These are phyloP conservation scores for Uncinocarpus reesii DNA, from an alignment of 2,329 filamentous ascomycete species.

Conservation along the genomic window DNA sequence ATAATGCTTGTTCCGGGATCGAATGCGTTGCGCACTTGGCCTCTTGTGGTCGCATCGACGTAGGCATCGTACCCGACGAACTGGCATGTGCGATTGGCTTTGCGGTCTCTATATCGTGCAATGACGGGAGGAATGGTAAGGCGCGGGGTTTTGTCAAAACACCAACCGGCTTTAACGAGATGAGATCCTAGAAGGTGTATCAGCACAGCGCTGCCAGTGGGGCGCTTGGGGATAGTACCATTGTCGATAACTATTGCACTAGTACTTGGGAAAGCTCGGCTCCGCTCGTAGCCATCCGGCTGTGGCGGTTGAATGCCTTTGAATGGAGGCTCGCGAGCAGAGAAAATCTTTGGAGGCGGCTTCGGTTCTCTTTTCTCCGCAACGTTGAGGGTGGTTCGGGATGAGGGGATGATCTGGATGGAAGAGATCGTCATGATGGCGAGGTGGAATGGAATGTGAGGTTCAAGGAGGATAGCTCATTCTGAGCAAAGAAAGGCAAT, in stretches of 20 bases:
- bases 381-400: slow-evolving; percentile 33
- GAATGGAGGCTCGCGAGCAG: slow-evolving; percentile 50
- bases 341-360: slow-evolving; percentile 45
- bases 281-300: slow-evolving; percentile 60
- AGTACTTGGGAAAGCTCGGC: slow-evolving; percentile 47
- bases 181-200: slow-evolving; percentile 57
- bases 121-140: slow-evolving; percentile 78
- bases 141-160: slow-evolving; percentile 73
- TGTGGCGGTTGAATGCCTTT: slow-evolving; percentile 49
- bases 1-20: slow-evolving; percentile 84
- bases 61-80: slow-evolving; percentile 92
- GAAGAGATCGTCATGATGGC: slow-evolving; percentile 37
- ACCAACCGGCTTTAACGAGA: slow-evolving; percentile 86
- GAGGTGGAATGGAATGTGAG: not conserved
- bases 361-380: slow-evolving; percentile 43
- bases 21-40: slow-evolving; percentile 83
- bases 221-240: slow-evolving; percentile 51
- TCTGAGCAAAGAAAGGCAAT: not conserved
- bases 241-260: slow-evolving; percentile 96
- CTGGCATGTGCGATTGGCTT: slow-evolving; percentile 79
- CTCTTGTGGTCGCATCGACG: slow-evolving; percentile 81
- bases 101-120: slow-evolving; percentile 90
- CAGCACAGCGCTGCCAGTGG: too few species aligned
- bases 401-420: slow-evolving; percentile 28
- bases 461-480: not conserved